Evolutionary conservation across 179 eudicot species (phyloP), one percentile per base, ranked within the genome.

Genomic region (Sideroxylon spinosum): DNA sequence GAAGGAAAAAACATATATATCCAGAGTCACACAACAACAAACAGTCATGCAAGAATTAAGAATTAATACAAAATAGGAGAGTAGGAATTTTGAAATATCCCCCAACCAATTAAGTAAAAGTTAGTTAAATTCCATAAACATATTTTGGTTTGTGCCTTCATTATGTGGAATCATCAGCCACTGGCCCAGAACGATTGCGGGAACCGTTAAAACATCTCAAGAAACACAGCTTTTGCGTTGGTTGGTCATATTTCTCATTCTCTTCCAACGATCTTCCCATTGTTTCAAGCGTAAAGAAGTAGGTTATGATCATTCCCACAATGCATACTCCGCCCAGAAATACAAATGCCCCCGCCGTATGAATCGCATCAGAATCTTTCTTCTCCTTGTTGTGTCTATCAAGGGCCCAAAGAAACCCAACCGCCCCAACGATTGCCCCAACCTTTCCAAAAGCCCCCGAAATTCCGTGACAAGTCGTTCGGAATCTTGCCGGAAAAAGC

Each of bases 401-500:
- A 62, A 5, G 1, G 8, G 66, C 66, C 26, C 66, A 62, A 8
- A 20, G 11, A 4, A 62, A 20, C 29, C 26, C 26, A 7, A 62
- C 2, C 0, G 66, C 13, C 26, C 66, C 66, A 8, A 62, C 4
- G 0, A 62, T 62, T 20, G 66, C 66, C 4, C 66, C 66, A 8
- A 62, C 28, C 66, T 62, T 62, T 23, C 66, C 88, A 17, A 66
- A 72, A n/a, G 90, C 90, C 23, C 88, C 92, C 0, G 90, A 81
- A 46, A 89, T 82, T 12, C 92, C 92, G 65, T 89, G 92, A 63
- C 92, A 89, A 0, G 89, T 87, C 9, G 88, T 53, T 1, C 92
- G 73, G 59, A 89, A 85, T 71, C 92, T 78, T 1, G 92, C 89
- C 4, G 91, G 93, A 61, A 90, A 90, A 12, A 90, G 91, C 83